These are phyloP conservation scores for Danielia oregonensis DNA, from an alignment of 805 yeast genomes.

Conservation along the genomic window DNA sequence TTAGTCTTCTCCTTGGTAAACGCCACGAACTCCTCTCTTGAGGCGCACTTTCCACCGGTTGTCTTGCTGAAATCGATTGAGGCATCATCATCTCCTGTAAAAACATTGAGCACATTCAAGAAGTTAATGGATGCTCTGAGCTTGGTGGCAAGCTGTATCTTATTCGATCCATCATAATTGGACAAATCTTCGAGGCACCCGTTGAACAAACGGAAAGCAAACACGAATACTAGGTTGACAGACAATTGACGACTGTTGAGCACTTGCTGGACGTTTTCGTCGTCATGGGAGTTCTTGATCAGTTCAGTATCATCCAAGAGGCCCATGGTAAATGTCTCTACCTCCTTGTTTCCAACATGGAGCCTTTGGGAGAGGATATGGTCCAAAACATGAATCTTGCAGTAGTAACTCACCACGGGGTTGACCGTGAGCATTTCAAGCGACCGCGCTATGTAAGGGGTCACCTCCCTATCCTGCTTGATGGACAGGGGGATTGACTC, in stretches of 20 bases:
- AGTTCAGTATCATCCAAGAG: conserved; percentile 71
- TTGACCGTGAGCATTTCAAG: conserved; percentile 54
- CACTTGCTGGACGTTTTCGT: conserved; percentile 43
- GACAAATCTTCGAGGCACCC: conserved; percentile 36
- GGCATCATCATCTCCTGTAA: conserved; percentile 19
- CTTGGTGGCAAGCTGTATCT: conserved; percentile 45
- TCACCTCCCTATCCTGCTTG: conserved; percentile 34
- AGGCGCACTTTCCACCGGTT: conserved; percentile 62
- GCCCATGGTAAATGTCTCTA: conserved; percentile 55
- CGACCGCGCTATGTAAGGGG: conserved; percentile 51
- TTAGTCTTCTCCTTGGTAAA: conserved; percentile 47
- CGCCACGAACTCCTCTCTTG: conserved; percentile 52
- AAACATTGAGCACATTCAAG: conserved; percentile 43
- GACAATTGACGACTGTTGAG: conserved; percentile 56
- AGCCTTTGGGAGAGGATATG: conserved; percentile 56
- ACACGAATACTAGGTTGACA: conserved; percentile 29
- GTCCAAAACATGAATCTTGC: conserved; percentile 68
- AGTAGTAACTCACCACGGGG: conserved; percentile 70
- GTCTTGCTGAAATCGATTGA: conserved; percentile 38
- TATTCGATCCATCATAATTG: conserved; percentile 33
- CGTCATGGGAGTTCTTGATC: conserved; percentile 41
- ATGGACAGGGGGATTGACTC: conserved; percentile 6
- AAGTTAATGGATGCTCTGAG: conserved; percentile 56
- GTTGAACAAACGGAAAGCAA: conserved; percentile 57
- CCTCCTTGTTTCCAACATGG: conserved; percentile 53